Evolutionary conservation across 768 basidiomycete species (phyloP).

Genomic region (Boletus rubroflammeus): DNA sequence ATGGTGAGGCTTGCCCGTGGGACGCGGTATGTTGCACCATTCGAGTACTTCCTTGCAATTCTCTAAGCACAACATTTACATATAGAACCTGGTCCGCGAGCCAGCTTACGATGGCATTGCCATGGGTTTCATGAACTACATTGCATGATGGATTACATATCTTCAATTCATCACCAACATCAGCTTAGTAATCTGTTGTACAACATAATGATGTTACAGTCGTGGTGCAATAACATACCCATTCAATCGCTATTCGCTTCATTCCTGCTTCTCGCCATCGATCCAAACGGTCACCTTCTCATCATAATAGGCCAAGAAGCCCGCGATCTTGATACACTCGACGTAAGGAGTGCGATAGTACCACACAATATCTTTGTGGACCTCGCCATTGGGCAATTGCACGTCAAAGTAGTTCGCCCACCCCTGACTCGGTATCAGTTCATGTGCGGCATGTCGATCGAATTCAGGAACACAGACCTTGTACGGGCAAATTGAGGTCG

Average conservation of each 20-base stretch:
- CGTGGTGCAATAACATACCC: not conserved
- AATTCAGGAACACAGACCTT: conserved; percentile 42
- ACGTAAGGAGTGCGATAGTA: conserved; percentile 54
- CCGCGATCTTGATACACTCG: conserved; percentile 49
- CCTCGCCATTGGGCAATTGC: conserved; percentile 41
- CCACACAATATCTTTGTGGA: conserved; percentile 54
- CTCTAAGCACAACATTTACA: not conserved
- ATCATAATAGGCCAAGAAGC: conserved; percentile 58
- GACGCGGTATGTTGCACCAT: conserved; percentile 5
- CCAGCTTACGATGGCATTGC: conserved; percentile 14
- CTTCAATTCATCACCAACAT: not conserved
- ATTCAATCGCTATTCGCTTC: conserved; percentile 18
- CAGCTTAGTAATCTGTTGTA: not conserved
- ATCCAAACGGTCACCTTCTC: conserved; percentile 67
- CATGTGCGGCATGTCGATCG: not conserved
- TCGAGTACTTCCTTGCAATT: not conserved
- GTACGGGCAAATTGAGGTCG: conserved; percentile 55
- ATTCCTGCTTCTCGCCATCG: conserved; percentile 51
- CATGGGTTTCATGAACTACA: conserved; percentile 4
- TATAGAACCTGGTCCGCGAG: conserved; percentile 16
- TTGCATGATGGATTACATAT: not conserved
- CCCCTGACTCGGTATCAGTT: conserved; percentile 40
- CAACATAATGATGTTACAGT: not conserved
- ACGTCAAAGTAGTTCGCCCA: conserved; percentile 57
- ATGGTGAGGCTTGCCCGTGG: conserved; percentile 19